A percentile compares a stretch with the other conserved stretches of the same genome.
These are phyloP conservation scores for Hypoxylon rickii DNA, from an alignment of 495 filamentous ascomycete species.

Conservation along the genomic window DNA sequence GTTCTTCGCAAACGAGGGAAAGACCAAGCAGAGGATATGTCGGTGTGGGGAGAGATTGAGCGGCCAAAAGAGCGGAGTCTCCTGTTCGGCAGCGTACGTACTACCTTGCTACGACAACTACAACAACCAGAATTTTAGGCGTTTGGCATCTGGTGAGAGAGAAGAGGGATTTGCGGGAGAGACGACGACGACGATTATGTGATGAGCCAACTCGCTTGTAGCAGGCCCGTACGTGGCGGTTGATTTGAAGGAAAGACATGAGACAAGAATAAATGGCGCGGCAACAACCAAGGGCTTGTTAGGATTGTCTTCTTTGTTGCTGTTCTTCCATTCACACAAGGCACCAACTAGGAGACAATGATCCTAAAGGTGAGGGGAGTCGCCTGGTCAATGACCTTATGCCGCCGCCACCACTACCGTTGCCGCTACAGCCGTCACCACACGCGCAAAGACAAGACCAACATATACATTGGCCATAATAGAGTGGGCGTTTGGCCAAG, in stretches of 20 bases:
- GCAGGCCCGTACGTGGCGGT: constrained; percentile 22
- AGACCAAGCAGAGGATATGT: constrained; percentile 8
- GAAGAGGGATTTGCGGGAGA: background rate
- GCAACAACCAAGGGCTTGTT: constrained; percentile 37
- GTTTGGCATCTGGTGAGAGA: constrained; percentile 6
- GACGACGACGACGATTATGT: constrained; percentile 13
- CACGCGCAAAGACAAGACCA: constrained; percentile 20
- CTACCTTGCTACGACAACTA: constrained; percentile 18
- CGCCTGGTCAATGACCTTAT: constrained; percentile 40
- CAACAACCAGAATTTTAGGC: constrained; percentile 14
- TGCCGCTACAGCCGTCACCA: constrained; percentile 6
- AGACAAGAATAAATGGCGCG: constrained; percentile 36
- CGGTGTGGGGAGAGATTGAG: constrained; percentile 23
- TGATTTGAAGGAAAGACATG: constrained; percentile 29
- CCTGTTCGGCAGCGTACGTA: constrained; percentile 29
- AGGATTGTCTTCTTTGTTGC: constrained; percentile 49
- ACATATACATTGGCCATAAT: constrained; percentile 30
- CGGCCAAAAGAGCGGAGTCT: constrained; percentile 27
- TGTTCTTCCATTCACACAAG: constrained; percentile 35
- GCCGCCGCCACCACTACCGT: constrained; percentile 8
- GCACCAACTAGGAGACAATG: constrained; percentile 39
- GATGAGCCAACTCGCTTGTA: constrained; percentile 16
- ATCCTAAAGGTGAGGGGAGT: constrained; percentile 23
- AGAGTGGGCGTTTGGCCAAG: constrained; percentile 18
- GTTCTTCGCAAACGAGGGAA: constrained; percentile 27